Conservation (phyloP, 108 stramenopile species). For the Mayamaea pseudoterrestris region DNA sequence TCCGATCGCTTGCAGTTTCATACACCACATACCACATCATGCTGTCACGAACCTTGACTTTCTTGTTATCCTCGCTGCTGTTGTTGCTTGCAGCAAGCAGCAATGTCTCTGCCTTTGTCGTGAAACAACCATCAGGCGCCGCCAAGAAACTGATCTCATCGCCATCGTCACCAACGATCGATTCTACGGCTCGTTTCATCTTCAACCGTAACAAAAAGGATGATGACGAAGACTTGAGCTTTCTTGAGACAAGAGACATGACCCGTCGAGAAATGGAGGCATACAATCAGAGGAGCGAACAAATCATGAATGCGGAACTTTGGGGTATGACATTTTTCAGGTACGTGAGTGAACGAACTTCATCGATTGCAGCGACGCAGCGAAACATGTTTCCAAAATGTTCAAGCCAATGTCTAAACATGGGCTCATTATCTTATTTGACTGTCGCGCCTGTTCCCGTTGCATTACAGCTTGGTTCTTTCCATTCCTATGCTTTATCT, state of each 20-base stretch:
- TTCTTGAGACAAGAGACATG: slow-evolving; percentile 66
- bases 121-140: not conserved
- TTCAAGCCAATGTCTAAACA: not conserved
- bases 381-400: slow-evolving; percentile 22
- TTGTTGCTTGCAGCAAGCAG: too few species aligned
- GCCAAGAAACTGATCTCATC: not conserved
- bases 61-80: not conserved
- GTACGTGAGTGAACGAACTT: too few species aligned
- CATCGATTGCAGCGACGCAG: slow-evolving; percentile 30
- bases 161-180: slow-evolving; percentile 2
- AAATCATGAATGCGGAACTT: slow-evolving; percentile 79
- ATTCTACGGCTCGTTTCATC: slow-evolving; percentile 13
- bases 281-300: slow-evolving; percentile 39
- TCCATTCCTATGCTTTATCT: slow-evolving; percentile 74
- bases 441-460: slow-evolving; percentile 48
- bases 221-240: slow-evolving; percentile 53
- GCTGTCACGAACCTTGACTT: not conserved
- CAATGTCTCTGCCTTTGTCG: slow-evolving; percentile 6
- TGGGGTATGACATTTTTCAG: slow-evolving; percentile 55
- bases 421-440: not conserved
- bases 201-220: slow-evolving; percentile 42
- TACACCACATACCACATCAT: not conserved
- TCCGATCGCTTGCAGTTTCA: not conserved
- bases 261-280: slow-evolving; percentile 74
- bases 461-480: slow-evolving; percentile 56